Evolutionary conservation across 169 alveolate species (phyloP), one percentile per base, ranked within the genome.

Genomic region (Plasmodium inui): DNA sequence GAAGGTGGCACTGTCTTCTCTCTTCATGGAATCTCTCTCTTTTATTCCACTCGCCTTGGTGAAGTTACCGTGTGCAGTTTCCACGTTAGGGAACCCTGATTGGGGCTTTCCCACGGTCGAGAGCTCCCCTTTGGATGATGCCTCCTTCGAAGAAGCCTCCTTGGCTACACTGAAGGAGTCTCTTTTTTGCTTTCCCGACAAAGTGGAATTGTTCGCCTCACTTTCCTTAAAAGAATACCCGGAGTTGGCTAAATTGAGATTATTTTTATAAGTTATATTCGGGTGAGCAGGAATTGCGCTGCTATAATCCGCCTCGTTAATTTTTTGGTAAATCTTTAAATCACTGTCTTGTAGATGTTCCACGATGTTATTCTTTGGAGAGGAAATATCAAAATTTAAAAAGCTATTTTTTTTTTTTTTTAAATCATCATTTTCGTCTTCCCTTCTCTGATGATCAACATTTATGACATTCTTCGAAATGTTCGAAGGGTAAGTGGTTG

Each of bases 291-390:
- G 44, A 76, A 61, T 55, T 19, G 50, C 94, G 4, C 32, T 37
- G 71, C 89, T 88, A 88, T 88, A 88, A 88, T 88, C 72, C 30
- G 82, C 67, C 81, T 88, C 94, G 72, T 88, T 88, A 37, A 88
- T 78, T 46, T 88, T 88, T 55, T 88, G 94, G 53, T 88, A 88
- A 44, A 88, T 88, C 61, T 88, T 88, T 67, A 88, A 78, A 88
- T 88, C 94, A n/a, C 89, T 88, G 82, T 88, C 94, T 37, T 88
- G 94, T n/a, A 88, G 41, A 88, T 88, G 94, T 19, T 88, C 89
- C 26, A 88, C 70, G 46, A 88, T 88, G 72, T 88, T 88, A 72
- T 79, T 55, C 30, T 86, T 86, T 12, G 92, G 92, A 55, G 85
- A 76, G 26, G 76, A 19, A 9, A 76, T 86, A 46, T 86, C 88